A percentile compares a stretch with the other conserved stretches of the same genome.
Conservation (phyloP, 2,329 filamentous ascomycete species). For the Diaporthe batatas region DNA sequence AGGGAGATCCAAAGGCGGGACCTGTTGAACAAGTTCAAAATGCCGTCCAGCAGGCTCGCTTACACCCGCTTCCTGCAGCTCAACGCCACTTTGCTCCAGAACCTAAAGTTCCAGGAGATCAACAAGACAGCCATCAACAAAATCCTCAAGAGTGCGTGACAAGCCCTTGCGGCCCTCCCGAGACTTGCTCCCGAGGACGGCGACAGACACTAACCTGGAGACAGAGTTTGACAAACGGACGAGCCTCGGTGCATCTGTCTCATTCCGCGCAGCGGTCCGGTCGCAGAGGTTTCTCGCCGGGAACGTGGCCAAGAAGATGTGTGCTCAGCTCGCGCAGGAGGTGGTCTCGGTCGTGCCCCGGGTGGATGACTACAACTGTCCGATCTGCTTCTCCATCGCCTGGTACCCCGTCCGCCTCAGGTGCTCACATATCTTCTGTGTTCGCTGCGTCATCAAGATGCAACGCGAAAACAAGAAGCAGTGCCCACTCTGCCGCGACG, state of each 20-base stretch:
- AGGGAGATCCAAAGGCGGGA: constrained; percentile 72
- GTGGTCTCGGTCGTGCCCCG: constrained; percentile 82
- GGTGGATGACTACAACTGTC: constrained; percentile 86
- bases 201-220: neutral
- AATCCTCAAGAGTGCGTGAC: constrained; percentile 81
- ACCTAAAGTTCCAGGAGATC: constrained; percentile 86
- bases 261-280: constrained; percentile 71
- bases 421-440: constrained; percentile 86
- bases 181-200: constrained; percentile 39
- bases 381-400: constrained; percentile 83
- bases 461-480: constrained; percentile 76
- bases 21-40: constrained; percentile 73
- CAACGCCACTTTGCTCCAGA: constrained; percentile 82
- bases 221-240: constrained; percentile 90
- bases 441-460: constrained; percentile 84
- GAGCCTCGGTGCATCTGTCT: constrained; percentile 75
- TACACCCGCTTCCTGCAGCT: constrained; percentile 78
- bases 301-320: constrained; percentile 80
- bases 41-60: constrained; percentile 73
- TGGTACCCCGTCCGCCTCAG: constrained; percentile 84
- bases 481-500: constrained; percentile 82
- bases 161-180: neutral
- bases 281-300: constrained; percentile 73
- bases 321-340: constrained; percentile 79
- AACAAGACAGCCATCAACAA: constrained; percentile 83